phyloP scores from a whole-genome alignment of 2,329 filamentous ascomycete genomes.

The Endoconidiophora polonica region DNA sequence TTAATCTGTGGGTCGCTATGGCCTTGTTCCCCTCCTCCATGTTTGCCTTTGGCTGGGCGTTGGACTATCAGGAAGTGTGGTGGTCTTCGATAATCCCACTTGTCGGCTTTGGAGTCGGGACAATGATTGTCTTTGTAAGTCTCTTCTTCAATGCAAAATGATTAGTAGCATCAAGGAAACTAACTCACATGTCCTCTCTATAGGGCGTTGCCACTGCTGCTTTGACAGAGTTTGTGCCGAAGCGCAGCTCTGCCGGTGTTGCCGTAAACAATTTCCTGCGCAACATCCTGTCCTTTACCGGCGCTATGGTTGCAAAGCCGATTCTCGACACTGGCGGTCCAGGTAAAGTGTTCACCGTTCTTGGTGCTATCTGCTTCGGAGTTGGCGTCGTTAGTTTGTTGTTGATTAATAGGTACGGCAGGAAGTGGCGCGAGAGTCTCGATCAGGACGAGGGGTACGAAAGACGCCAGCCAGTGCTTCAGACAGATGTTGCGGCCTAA shows the following conservation, averaged over 20 bases:
- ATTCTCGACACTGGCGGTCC: constrained; percentile 54
- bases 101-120: constrained; percentile 59
- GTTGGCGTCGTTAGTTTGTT: constrained; percentile 42
- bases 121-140: constrained; percentile 61
- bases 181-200: constrained; percentile 11
- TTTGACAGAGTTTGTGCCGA: constrained; percentile 71
- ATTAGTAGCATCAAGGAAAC: background rate
- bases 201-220: constrained; percentile 54
- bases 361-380: constrained; percentile 36
- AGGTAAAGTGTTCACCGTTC: constrained; percentile 56
- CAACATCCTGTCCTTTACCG: constrained; percentile 62
- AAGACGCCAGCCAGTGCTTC: constrained; percentile 4
- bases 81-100: constrained; percentile 45
- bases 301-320: constrained; percentile 51
- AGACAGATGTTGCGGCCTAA: background rate
- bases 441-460: constrained; percentile 24
- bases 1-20: constrained; percentile 65
- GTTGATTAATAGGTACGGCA: constrained; percentile 41
- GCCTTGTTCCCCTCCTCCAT: constrained; percentile 53
- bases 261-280: constrained; percentile 69
- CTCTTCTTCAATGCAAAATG: background rate
- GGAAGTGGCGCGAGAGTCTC: constrained; percentile 48
- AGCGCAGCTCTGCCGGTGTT: constrained; percentile 52
- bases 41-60: constrained; percentile 64
- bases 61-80: constrained; percentile 48